Percentiles rank a stretch among this genome's conserved stretches.
Evolutionary conservation across 495 filamentous ascomycete species (phyloP).

Genomic region (Neurospora hispaniola): DNA sequence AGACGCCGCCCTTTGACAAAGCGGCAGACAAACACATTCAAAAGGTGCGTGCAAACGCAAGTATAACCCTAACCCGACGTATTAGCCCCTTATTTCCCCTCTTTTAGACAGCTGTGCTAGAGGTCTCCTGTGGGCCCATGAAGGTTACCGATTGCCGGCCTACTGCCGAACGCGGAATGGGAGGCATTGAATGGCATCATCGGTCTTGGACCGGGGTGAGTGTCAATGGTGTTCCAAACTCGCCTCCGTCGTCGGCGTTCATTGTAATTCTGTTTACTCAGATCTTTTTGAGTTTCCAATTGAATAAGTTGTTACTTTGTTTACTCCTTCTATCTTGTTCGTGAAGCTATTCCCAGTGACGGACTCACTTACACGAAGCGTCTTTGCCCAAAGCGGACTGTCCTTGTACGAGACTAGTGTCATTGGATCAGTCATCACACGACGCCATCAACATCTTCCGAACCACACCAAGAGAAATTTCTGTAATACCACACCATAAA

Average conservation of each 20-base stretch:
- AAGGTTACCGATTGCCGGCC: neutral
- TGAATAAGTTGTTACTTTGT: neutral
- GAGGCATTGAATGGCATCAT: neutral
- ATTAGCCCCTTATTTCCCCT: neutral
- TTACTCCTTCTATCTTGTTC: neutral
- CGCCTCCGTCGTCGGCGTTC: neutral
- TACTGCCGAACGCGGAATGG: neutral
- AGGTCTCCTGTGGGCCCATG: neutral
- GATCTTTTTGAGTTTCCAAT: neutral
- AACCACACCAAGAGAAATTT: neutral
- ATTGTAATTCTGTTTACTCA: neutral
- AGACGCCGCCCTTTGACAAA: neutral
- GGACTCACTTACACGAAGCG: neutral
- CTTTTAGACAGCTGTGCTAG: neutral
- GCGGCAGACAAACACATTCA: too few relatives aligned
- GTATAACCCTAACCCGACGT: neutral
- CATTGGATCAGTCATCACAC: neutral
- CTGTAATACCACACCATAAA: constrained; percentile 4
- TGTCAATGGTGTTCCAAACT: neutral
- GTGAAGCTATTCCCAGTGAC: neutral
- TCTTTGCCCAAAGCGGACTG: neutral
- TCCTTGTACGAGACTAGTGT: neutral
- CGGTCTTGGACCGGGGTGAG: neutral
- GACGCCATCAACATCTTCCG: neutral
- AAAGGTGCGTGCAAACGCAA: neutral